Evolutionary conservation across 2,329 filamentous ascomycete genomes (phyloP), one percentile per base, ranked within the genome.

Genomic region (Trichoderma lentiforme): DNA sequence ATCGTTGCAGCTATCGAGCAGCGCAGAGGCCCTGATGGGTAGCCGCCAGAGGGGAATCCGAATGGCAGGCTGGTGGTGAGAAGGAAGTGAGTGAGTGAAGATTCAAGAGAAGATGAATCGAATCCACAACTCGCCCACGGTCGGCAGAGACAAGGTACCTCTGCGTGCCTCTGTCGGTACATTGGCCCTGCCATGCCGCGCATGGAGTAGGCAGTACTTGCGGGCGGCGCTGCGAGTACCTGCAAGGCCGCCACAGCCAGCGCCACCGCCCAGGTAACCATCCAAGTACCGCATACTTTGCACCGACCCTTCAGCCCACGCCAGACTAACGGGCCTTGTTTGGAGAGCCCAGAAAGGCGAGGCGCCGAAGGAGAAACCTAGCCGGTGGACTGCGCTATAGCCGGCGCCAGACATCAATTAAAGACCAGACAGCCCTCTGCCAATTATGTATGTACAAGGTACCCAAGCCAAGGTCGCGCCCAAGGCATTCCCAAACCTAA

Each of bases 71-170:
- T 60, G 62, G 60, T 71, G 71, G 53, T 67, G 67, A 72, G 69
- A 66, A 69, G 18, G 66, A 51, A 73, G 71, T 71, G 73, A 73
- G 61, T 67, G 65, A 73, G 56, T 62, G 65, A 77, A 77, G 76
- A 77, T 76, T 76, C 73, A 74, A 75, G 74, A 71, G 74, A 30
- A 76, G 74, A 75, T 74, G 66, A 69, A 69, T 61, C 75, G 66
- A 69, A 69, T 69, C 64, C 74, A 73, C 73, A 72, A 72, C 71
- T n/a, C 73, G 72, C 73, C 70, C 64, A 65, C 63, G 67, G 61
- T 73, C 72, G 71, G 73, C 71, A 71, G 58, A 69, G 70, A 72
- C 66, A 68, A 60, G 53, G 65, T 68, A 60, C 53, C 32, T 61
- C 58, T 60, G 18, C 53, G 73, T 73, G 63, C 71, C 71, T 68